Percentiles rank a stretch among this genome's conserved stretches.
These are phyloP conservation scores for Colletotrichum sp. DNA, from an alignment of 2,329 filamentous ascomycete species.

Conservation along the genomic window DNA sequence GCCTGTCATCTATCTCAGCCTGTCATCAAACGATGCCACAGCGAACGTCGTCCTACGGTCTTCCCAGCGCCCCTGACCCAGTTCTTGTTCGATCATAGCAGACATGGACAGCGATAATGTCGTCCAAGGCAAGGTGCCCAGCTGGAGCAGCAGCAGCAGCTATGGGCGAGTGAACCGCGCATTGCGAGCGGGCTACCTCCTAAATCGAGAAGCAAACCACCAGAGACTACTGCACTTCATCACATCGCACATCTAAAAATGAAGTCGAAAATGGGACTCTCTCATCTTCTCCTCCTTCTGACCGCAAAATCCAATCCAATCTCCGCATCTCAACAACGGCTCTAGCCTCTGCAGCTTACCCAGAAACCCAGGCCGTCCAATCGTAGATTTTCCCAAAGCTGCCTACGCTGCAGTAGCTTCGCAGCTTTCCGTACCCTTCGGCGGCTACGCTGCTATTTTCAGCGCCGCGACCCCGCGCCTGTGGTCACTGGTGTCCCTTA, in stretches of 20 bases:
- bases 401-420: slow-evolving; percentile 1
- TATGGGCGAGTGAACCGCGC: background rate
- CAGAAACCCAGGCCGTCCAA: background rate
- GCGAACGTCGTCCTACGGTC: background rate
- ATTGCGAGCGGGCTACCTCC: background rate
- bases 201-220: background rate
- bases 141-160: background rate
- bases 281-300: background rate
- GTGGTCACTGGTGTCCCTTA: background rate
- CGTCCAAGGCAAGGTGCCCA: background rate
- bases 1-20: slow-evolving; percentile 20
- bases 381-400: slow-evolving; percentile 10
- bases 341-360: background rate
- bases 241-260: background rate
- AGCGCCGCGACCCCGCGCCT: background rate
- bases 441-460: slow-evolving; percentile 21
- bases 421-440: background rate
- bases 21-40: slow-evolving; percentile 10
- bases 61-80: background rate
- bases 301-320: background rate
- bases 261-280: background rate
- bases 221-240: background rate
- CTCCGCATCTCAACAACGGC: background rate
- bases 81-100: background rate
- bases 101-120: background rate